Percentiles rank a stretch among this genome's conserved stretches.
Evolutionary conservation across 805 yeast genomes (phyloP).

Genomic region (Yarrowia deformans): DNA sequence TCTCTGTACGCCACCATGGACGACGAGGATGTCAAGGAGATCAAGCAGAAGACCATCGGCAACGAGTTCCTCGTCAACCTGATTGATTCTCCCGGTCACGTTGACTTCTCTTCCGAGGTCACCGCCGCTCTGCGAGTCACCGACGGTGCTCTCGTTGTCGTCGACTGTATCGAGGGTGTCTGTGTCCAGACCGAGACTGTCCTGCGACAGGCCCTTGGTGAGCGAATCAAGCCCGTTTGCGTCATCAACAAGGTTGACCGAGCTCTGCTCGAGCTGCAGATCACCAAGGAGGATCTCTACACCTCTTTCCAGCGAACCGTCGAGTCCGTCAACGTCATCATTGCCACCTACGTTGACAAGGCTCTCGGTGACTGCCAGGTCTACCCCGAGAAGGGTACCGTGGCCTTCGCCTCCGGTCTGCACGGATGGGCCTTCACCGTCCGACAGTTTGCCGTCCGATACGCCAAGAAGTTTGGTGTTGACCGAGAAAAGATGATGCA

Average conservation of each 20-base stretch:
- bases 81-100: slow-evolving; percentile 99
- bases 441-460: slow-evolving; percentile 97
- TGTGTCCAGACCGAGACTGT: slow-evolving; percentile 99
- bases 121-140: slow-evolving; percentile 99
- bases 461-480: slow-evolving; percentile 99
- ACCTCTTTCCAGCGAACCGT: slow-evolving; percentile 98
- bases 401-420: slow-evolving; percentile 99
- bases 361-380: slow-evolving; percentile 95
- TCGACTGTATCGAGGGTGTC: slow-evolving; percentile 99
- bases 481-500: slow-evolving; percentile 98
- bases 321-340: slow-evolving; percentile 98
- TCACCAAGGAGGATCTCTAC: slow-evolving; percentile 97
- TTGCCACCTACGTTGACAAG: slow-evolving; percentile 92
- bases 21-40: slow-evolving; percentile 85
- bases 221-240: slow-evolving; percentile 99
- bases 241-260: slow-evolving; percentile 99
- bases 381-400: slow-evolving; percentile 98
- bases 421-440: slow-evolving; percentile 99
- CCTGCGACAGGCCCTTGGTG: slow-evolving; percentile 98
- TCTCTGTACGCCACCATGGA: slow-evolving; percentile 89
- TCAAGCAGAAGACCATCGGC: slow-evolving; percentile 91
- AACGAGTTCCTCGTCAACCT: slow-evolving; percentile 95
- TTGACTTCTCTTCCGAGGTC: slow-evolving; percentile 99
- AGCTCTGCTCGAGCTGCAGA: slow-evolving; percentile 98
- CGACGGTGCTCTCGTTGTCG: slow-evolving; percentile 99